A percentile compares a stretch with the other conserved stretches of the same genome.
Conservation (phyloP, 2,329 filamentous ascomycete genomes). For the Colletotrichum sp. region DNA sequence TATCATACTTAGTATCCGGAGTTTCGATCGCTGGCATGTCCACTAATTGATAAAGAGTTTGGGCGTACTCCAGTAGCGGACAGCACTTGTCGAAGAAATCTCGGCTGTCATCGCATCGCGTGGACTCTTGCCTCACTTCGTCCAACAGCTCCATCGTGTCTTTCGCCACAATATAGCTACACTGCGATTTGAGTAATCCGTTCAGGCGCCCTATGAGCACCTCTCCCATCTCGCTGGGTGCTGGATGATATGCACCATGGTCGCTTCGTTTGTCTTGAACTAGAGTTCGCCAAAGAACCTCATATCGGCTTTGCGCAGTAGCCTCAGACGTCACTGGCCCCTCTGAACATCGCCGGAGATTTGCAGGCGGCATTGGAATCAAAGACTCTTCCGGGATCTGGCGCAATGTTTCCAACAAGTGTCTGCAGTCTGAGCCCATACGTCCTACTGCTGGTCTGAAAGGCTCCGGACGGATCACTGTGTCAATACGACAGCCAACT, state of each 20-base stretch:
- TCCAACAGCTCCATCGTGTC: rapidly evolving
- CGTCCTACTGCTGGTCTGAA: background rate
- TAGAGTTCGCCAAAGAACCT: background rate
- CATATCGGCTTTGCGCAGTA: background rate
- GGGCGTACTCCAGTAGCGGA: too few relatives aligned
- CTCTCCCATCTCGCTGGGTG: background rate
- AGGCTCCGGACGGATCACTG: background rate
- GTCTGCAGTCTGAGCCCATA: background rate
- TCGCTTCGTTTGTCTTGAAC: background rate
- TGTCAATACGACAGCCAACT: background rate
- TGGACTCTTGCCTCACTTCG: background rate
- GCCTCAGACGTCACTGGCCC: background rate
- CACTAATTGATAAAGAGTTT: too few relatives aligned
- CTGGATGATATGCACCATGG: background rate
- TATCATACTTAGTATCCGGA: background rate
- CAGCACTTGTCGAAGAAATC: rapidly evolving
- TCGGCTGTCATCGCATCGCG: background rate
- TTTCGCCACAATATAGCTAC: background rate
- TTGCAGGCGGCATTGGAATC: background rate
- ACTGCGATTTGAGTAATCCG: background rate
- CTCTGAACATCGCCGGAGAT: too few relatives aligned
- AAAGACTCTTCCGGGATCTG: background rate
- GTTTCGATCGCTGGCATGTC: too few relatives aligned
- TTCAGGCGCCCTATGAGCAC: background rate
- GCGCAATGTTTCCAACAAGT: background rate